These are phyloP conservation scores for Spathaspora hagerdaliae DNA, from an alignment of 805 yeast genomes.

Conservation along the genomic window DNA sequence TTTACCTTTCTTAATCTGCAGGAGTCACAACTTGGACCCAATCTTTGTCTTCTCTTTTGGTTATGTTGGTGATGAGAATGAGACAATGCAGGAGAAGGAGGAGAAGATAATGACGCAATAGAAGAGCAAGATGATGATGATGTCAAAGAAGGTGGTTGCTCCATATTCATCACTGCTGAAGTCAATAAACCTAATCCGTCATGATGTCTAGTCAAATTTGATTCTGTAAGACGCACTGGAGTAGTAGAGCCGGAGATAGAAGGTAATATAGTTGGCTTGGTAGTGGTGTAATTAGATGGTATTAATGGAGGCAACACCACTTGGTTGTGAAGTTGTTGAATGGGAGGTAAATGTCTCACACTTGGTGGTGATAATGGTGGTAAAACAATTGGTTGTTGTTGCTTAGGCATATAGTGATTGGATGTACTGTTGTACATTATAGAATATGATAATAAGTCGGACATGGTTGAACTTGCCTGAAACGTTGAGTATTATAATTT, in stretches of 20 bases:
- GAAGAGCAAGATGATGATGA: constrained; percentile 7
- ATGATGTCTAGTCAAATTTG: constrained; percentile 5
- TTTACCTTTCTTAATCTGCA: constrained; percentile 68
- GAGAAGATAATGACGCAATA: constrained; percentile 3
- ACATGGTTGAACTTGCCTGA: constrained; percentile 1
- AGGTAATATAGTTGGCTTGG: not conserved
- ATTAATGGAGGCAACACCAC: constrained; percentile 4
- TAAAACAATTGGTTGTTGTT: not conserved
- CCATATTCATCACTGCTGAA: not conserved
- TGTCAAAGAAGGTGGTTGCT: not conserved
- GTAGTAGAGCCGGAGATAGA: not conserved
- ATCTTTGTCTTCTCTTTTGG: constrained; percentile 51
- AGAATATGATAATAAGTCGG: constrained; percentile 36
- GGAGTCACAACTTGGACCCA: constrained; percentile 72
- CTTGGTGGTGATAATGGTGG: constrained; percentile 2
- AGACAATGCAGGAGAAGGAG: constrained; percentile 3
- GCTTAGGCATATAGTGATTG: not conserved
- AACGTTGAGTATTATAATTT: too few species aligned
- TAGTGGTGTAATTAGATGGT: constrained; percentile 1
- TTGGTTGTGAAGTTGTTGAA: not conserved
- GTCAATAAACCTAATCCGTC: constrained; percentile 7
- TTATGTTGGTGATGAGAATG: not conserved
- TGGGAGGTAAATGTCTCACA: not conserved
- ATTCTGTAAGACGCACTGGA: constrained; percentile 6
- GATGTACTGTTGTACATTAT: constrained; percentile 25